phyloP scores from a whole-genome alignment of 2,329 filamentous ascomycete species.

The Madurella mycetomatis region DNA sequence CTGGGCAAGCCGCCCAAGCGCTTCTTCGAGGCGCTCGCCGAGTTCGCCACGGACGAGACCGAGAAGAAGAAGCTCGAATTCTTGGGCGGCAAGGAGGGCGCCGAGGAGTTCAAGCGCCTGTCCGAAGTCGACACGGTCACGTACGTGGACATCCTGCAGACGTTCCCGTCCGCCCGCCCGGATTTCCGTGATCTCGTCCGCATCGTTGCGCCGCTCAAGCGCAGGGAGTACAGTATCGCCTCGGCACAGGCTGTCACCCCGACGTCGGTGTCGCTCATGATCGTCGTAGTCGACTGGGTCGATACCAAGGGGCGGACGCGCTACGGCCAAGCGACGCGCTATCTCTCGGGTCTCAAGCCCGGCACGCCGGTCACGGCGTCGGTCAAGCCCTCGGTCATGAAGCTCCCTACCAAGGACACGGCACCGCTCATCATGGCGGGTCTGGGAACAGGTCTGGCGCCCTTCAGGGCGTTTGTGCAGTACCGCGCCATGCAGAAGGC shows the following conservation, averaged over 20 bases:
- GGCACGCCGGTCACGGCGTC: constrained; percentile 82
- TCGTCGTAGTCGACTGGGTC: constrained; percentile 95
- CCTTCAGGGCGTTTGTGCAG: constrained; percentile 98
- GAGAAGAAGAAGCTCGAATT: constrained; percentile 77
- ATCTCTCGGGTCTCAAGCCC: constrained; percentile 70
- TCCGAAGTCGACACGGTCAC: constrained; percentile 88
- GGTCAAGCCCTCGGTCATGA: constrained; percentile 98
- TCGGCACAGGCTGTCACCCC: constrained; percentile 94
- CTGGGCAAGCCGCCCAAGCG: constrained; percentile 95
- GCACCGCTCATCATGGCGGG: constrained; percentile 98
- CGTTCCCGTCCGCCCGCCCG: constrained; percentile 86
- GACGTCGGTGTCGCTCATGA: constrained; percentile 85
- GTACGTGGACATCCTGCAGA: constrained; percentile 82
- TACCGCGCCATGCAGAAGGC: constrained; percentile 97
- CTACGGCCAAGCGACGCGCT: constrained; percentile 88
- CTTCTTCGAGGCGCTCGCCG: constrained; percentile 90
- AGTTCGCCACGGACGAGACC: constrained; percentile 75
- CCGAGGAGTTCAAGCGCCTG: constrained; percentile 85
- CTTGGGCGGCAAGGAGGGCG: constrained; percentile 73
- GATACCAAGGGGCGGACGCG: constrained; percentile 83
- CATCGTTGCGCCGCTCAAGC: constrained; percentile 88
- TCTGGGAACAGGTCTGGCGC: constrained; percentile 93
- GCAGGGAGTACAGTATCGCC: constrained; percentile 97
- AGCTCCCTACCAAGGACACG: constrained; percentile 81
- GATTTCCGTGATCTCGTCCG: constrained; percentile 81